These are phyloP conservation scores for Kingdonia uniflora DNA, from an alignment of 164 flowering plant genomes.

Conservation along the genomic window DNA sequence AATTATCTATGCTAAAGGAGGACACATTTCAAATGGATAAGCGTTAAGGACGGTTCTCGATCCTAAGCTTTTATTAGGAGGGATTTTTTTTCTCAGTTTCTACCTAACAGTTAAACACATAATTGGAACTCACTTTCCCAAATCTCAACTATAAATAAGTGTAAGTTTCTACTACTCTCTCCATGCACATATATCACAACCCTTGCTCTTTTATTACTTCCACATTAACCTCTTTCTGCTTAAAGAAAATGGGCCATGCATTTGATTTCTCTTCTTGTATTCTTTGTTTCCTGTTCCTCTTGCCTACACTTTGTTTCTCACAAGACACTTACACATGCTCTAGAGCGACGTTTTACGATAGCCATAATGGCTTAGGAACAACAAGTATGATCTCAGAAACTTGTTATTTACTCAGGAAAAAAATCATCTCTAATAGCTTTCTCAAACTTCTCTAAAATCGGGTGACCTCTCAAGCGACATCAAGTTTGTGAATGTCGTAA, in stretches of 20 bases:
- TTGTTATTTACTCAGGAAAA: too few species aligned
- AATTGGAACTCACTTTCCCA: too few species aligned
- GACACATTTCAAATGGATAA: too few species aligned
- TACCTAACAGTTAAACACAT: too few species aligned
- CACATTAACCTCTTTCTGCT: too few species aligned
- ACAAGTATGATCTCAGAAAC: conserved; percentile 40
- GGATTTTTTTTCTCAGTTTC: too few species aligned
- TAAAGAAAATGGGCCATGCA: background rate
- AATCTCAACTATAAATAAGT: conserved; percentile 7
- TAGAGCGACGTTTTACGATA: conserved; percentile 75
- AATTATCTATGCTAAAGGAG: too few species aligned
- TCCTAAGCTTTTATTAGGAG: too few species aligned
- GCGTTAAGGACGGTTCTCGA: too few species aligned
- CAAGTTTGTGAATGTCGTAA: background rate
- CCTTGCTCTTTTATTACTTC: too few species aligned
- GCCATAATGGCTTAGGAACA: conserved; percentile 73
- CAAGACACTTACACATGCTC: conserved; percentile 32
- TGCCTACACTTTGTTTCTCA: conserved; percentile 32
- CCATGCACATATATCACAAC: background rate
- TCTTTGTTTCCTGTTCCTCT: conserved; percentile 21
- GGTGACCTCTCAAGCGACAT: background rate
- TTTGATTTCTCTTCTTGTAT: conserved; percentile 2
- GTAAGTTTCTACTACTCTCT: background rate
- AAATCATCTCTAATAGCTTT: too few species aligned
- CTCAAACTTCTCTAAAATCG: too few species aligned